These are phyloP conservation scores for Picea glauca DNA, from an alignment of 75 land plant genomes.

Conservation along the genomic window DNA sequence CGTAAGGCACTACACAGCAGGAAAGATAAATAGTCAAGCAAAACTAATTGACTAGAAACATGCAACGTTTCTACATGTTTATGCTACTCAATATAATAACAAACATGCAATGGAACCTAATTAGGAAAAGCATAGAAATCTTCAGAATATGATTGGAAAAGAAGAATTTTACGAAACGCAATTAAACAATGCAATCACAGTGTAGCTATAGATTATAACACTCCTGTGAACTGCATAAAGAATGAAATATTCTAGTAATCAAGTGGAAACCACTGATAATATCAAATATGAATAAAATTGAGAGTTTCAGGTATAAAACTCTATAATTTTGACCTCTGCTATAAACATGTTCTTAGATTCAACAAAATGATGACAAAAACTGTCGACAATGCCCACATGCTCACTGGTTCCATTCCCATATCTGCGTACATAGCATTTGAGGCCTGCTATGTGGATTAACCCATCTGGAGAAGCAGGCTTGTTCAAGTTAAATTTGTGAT, in stretches of 20 bases:
- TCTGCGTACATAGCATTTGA: too few species aligned
- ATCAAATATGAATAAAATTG: not conserved
- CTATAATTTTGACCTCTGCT: too few species aligned
- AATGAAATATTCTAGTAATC: not conserved
- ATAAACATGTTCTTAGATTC: too few species aligned
- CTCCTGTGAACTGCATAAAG: not conserved
- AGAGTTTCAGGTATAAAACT: not conserved
- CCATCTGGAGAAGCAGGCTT: too few species aligned
- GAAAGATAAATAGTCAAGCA: not conserved
- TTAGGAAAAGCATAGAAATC: not conserved
- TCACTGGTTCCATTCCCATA: too few species aligned
- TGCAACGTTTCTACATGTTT: not conserved
- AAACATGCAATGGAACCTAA: not conserved
- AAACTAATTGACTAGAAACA: constrained; percentile 7
- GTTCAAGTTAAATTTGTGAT: too few species aligned
- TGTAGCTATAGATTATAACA: not conserved
- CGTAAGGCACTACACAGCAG: constrained; percentile 69
- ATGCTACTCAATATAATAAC: not conserved
- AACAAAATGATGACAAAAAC: too few species aligned
- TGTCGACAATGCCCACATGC: too few species aligned
- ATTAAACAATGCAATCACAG: not conserved
- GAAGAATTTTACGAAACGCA: not conserved
- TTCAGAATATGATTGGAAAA: not conserved
- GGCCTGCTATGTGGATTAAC: too few species aligned
- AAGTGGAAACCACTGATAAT: not conserved